phyloP scores from a whole-genome alignment of 371 early-diverging fungal species.

The Fennellomyces sp. region DNA sequence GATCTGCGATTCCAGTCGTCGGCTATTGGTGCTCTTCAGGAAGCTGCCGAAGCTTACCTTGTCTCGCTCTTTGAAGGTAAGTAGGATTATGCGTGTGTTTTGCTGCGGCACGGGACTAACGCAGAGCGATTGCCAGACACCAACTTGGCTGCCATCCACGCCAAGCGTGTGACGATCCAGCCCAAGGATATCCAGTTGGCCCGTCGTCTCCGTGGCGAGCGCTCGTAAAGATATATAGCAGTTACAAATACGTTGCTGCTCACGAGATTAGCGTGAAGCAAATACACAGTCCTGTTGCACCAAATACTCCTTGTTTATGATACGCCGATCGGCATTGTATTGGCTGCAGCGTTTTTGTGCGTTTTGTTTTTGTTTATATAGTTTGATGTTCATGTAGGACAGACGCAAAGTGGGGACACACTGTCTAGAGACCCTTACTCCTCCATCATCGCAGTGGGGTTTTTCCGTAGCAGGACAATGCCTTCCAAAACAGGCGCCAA shows the following conservation, averaged over 20 bases:
- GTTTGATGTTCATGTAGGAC: not conserved
- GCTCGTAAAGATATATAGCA: constrained; percentile 65
- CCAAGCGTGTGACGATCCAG: constrained; percentile 99
- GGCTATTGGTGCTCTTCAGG: constrained; percentile 98
- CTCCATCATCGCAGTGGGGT: constrained; percentile 79
- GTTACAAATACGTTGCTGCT: not conserved
- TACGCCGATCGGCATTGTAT: no score
- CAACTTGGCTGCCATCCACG: constrained; percentile 99
- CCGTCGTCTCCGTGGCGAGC: constrained; percentile 93
- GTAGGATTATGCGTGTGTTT: not conserved
- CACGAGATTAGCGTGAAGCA: no score
- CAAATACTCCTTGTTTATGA: no score
- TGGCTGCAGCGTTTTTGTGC: no score
- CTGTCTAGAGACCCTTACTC: no score
- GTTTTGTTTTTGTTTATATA: not conserved
- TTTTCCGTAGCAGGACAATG: constrained; percentile 94
- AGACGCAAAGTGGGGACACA: not conserved
- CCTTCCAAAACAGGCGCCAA: constrained; percentile 89
- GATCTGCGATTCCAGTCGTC: constrained; percentile 98
- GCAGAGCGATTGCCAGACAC: constrained; percentile 82
- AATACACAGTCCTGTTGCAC: no score
- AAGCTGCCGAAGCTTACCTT: constrained; percentile 98
- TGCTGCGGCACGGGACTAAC: not conserved
- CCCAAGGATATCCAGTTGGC: constrained; percentile 99
- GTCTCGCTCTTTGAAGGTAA: constrained; percentile 90